Percentiles rank a stretch among this genome's conserved stretches.
Evolutionary conservation across 2,329 filamentous ascomycete species (phyloP).

Genomic region (Amesomyces nigricolor): DNA sequence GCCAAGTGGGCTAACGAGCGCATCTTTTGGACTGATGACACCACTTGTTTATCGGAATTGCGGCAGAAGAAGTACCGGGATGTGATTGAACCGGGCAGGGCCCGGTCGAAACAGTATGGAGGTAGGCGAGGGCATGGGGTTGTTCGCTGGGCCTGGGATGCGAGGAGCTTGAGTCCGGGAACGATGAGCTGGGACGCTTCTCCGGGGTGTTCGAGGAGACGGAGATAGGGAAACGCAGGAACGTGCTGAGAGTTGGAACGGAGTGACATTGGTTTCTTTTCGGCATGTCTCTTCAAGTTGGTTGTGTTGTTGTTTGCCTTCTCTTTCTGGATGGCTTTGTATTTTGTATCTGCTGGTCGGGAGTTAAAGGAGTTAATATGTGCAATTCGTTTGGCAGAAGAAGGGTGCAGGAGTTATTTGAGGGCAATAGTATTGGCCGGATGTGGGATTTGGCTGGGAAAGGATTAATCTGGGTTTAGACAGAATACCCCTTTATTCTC

Average conservation of each 20-base stretch:
- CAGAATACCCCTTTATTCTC: no score
- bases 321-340: no score
- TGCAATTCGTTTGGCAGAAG: no score
- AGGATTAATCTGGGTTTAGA: no score
- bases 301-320: no score
- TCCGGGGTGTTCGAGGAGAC: not conserved
- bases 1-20: slow-evolving; percentile 13
- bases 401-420: no score
- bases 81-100: slow-evolving; percentile 7
- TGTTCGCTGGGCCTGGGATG: not conserved
- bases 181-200: not conserved
- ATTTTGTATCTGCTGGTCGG: no score
- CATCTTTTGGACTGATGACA: slow-evolving; percentile 17
- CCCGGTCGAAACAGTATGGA: not conserved
- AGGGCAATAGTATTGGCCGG: no score
- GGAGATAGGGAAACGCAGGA: not conserved
- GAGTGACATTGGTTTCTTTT: not conserved
- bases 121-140: not conserved
- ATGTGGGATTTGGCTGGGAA: no score
- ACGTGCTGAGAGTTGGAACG: not conserved
- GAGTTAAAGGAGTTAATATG: no score
- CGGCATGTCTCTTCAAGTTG: no score
- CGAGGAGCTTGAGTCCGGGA: not conserved
- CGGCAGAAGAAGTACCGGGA: slow-evolving; percentile 12
- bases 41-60: slow-evolving; percentile 2